phyloP scores from a whole-genome alignment of 2,329 filamentous ascomycete species.

The Colletotrichum sp. region DNA sequence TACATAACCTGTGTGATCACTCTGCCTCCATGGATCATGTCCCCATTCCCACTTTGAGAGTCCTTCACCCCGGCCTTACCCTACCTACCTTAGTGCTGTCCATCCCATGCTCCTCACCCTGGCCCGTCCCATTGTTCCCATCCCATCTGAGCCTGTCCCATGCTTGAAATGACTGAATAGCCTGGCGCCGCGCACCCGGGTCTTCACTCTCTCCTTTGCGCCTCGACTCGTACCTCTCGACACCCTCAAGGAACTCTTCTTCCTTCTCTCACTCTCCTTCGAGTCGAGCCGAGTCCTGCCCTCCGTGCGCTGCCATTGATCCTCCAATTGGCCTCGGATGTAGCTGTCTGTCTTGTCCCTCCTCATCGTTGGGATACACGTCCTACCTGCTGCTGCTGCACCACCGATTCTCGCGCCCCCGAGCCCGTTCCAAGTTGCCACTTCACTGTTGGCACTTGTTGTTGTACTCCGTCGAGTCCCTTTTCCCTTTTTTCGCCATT shows the following conservation, averaged over 20 bases:
- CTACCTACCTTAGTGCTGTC: neutral
- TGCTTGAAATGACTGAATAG: slow-evolving; percentile 8
- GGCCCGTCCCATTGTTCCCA: slow-evolving; percentile 4
- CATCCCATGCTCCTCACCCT: slow-evolving; percentile 10
- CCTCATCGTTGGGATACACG: neutral
- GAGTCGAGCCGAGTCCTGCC: neutral
- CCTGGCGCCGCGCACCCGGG: slow-evolving; percentile 5
- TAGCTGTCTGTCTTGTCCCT: neutral
- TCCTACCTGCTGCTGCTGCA: neutral
- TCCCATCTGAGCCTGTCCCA: slow-evolving; percentile 20
- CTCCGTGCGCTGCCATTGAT: slow-evolving; percentile 8
- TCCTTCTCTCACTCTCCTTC: neutral
- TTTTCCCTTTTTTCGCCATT: neutral
- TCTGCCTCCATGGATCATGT: neutral
- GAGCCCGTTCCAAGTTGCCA: neutral
- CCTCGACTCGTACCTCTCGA: neutral
- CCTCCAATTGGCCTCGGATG: slow-evolving; percentile 11
- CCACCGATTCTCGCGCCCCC: neutral
- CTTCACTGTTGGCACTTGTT: slow-evolving; percentile 11
- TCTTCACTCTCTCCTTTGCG: neutral
- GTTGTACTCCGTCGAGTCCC: neutral
- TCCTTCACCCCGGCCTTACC: neutral
- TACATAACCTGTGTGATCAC: slow-evolving; percentile 34
- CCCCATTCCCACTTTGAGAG: neutral
- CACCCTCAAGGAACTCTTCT: neutral